These are phyloP conservation scores for Arachis monticola DNA, from an alignment of 331 rosid genomes.

Conservation along the genomic window DNA sequence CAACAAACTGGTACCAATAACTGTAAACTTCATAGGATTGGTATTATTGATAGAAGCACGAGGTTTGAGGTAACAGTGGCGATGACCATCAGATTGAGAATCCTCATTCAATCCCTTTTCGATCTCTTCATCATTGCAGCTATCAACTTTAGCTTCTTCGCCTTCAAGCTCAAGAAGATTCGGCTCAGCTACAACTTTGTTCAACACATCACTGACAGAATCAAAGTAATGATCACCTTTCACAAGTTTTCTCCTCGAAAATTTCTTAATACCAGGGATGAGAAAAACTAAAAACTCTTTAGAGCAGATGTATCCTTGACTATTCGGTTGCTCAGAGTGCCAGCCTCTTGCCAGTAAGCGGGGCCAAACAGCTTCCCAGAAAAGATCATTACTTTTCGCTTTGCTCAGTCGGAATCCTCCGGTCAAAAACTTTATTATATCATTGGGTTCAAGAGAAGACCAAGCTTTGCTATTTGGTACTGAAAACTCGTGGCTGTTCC, in stretches of 20 bases:
- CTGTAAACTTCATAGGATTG: conserved; percentile 50
- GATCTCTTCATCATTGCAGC: conserved; percentile 48
- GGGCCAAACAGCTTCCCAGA: conserved; percentile 97
- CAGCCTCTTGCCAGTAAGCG: conserved; percentile 87
- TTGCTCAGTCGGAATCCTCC: conserved; percentile 73
- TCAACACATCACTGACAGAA: conserved; percentile 76
- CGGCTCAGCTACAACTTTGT: conserved; percentile 77
- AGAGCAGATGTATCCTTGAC: conserved; percentile 57
- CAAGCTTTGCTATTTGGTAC: conserved; percentile 56
- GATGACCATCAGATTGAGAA: conserved; percentile 49
- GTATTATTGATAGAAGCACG: conserved; percentile 49
- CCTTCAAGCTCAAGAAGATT: conserved; percentile 71
- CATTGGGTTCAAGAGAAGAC: conserved; percentile 67
- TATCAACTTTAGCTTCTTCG: conserved; percentile 49
- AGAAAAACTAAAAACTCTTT: conserved; percentile 67
- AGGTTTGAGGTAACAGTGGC: conserved; percentile 71
- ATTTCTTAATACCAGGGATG: conserved; percentile 75
- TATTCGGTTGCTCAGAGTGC: conserved; percentile 82
- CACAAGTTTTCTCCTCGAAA: conserved; percentile 69
- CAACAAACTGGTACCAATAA: conserved; percentile 60
- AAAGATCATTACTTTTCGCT: conserved; percentile 64
- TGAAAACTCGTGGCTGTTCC: conserved; percentile 48
- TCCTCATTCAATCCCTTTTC: conserved; percentile 57
- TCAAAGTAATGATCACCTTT: conserved; percentile 80
- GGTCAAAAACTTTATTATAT: conserved; percentile 62